Base-by-base conservation (phyloP, 306 rosid species). In the Trifolium subterraneum region DNA sequence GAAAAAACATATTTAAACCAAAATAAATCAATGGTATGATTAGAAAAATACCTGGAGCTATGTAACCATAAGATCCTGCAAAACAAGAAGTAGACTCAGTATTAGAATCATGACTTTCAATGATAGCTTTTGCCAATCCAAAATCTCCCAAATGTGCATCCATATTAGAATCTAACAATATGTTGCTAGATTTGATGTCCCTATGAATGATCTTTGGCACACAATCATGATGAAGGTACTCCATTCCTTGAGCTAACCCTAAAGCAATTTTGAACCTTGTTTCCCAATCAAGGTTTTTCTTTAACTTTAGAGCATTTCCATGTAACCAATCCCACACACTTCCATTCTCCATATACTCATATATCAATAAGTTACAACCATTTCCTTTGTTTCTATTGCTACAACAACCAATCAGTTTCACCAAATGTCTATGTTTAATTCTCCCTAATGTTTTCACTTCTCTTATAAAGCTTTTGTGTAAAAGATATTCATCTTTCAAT, bases 61-160 rank as follows among this genome's bases (percentile, higher is more conserved):
- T 82, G 81, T 94, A 94, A 56, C 99, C 99, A 10, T 77, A 94
- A 51, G 99, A 94, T 0, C 99, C 96, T 4, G 99, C 99, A 56
- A 94, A 92, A 83, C 87, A 84, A 42, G 91, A 80, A 64, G 72
- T 88, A 0, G 97, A 90, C 51, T 92, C 99, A 0, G 92, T 90
- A 75, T 79, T 78, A 0, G 95, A 80, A 64, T 94, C 97, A 8
- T 9, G 81, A 67, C 77, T 82, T 74, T 93, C 99, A 1, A 66
- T 10, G 10, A 94, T 48, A 8, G 83, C 38, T 75, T 94, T 94
- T 33, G 99, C 99, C 12, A 94, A 86, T 33, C 99, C 99, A 8
- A 94, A 94, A 71, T 94, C 99, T 33, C 99, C 99, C 81, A 94
- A 82, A 72, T 94, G 99, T 54, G 99, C 95, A 27, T 88, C 96